Evolutionary conservation across 257 asterid genomes (phyloP), one percentile per base, ranked within the genome.

Genomic region (Nicotiana obtusifolia): DNA sequence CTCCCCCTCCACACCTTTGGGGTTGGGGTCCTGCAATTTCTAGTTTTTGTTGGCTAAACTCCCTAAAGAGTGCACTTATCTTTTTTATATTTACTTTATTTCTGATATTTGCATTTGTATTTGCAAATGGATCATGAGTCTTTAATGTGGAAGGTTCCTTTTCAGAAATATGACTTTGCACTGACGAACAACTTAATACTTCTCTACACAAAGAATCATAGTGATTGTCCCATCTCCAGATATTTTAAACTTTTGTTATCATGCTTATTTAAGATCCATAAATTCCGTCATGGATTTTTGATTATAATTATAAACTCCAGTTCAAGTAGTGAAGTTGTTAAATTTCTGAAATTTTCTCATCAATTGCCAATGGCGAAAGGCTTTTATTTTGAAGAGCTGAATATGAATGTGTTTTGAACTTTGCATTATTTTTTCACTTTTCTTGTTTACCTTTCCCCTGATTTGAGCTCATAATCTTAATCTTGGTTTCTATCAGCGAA

Each of bases 401-500:
- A 14, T 49, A 15, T 73, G 62, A 24, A 26, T 75, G 41, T 75
- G 62, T 20, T 49, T 57, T 24, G 44, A 49, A 57, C 62, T 75
- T 31, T 47, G 24, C 68, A 14, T 68, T 59, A 0, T 20, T 49
- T 26, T 75, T 49, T 49, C 44, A 24, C 22, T 35, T 41, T 35
- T 76, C 28, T 31, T 78, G 22, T 41, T 85, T 64, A 44, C 35
- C 3, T 81, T 80, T 73, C 76, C 84, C 20, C 33, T 14, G 78
- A 71, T 78, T 65, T 64, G 47, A 30, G 62, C 35, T 67, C 52
- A 75, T 26, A 81, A 80, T 67, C 49, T 62, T 81, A 80, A n/a
- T 69, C 65, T 75, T 59, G n/a, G 77, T 84, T 83, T 71, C 86
- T 31, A 30, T 64, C 92, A 95, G 99, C 82, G 99, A 95, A 90